phyloP scores from a whole-genome alignment of 2,329 filamentous ascomycete genomes.

The Claviceps paspali region DNA sequence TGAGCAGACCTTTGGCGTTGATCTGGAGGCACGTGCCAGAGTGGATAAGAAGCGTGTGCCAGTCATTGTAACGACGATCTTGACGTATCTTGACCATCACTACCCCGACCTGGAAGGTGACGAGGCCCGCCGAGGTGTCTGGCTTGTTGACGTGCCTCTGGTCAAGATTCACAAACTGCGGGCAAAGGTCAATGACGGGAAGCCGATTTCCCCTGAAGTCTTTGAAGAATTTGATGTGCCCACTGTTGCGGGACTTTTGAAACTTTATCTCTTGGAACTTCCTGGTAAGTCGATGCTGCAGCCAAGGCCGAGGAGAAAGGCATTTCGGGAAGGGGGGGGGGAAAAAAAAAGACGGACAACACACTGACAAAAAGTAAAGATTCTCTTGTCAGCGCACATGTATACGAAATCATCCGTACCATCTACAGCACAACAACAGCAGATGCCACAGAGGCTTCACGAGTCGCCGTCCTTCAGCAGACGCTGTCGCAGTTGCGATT shows the following conservation, averaged over 20 bases:
- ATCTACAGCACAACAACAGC: constrained; percentile 76
- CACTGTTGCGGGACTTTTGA: constrained; percentile 81
- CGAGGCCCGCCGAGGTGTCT: constrained; percentile 79
- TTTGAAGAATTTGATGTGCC: constrained; percentile 86
- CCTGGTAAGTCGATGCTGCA: constrained; percentile 47
- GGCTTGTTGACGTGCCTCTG: constrained; percentile 85
- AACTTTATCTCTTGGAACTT: constrained; percentile 87
- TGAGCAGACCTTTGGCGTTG: constrained; percentile 94
- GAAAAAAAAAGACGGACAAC: too few relatives aligned
- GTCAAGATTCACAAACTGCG: constrained; percentile 73
- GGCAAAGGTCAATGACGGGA: constrained; percentile 72
- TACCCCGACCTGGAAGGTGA: constrained; percentile 97
- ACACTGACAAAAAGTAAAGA: constrained; percentile 38
- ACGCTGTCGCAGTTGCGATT: constrained; percentile 88
- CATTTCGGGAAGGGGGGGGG: too few relatives aligned
- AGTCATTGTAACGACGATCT: constrained; percentile 75
- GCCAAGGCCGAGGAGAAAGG: neutral
- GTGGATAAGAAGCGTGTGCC: constrained; percentile 94
- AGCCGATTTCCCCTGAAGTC: constrained; percentile 57
- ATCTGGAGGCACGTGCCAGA: constrained; percentile 85
- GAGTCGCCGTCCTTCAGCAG: constrained; percentile 84
- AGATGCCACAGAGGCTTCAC: constrained; percentile 61
- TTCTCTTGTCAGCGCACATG: constrained; percentile 93
- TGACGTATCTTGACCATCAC: constrained; percentile 91
- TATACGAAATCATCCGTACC: constrained; percentile 97